Conservation (phyloP, 106 monocot species). For the Vanilla planifolia region DNA sequence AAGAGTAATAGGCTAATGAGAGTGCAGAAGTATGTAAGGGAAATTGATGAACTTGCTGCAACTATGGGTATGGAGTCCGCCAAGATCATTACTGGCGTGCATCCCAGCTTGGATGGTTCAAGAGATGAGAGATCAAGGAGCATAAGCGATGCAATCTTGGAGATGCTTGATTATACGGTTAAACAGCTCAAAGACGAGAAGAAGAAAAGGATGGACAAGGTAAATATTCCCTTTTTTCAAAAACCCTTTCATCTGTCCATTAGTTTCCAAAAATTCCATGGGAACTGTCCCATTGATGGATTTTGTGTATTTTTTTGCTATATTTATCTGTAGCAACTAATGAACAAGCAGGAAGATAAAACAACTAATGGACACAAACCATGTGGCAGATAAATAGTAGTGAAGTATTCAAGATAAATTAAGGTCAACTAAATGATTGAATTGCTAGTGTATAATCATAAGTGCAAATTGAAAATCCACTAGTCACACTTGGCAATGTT, state of each 20-base stretch:
- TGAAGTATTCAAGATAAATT: no score
- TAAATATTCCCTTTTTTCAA: background rate
- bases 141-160: slow-evolving; percentile 53
- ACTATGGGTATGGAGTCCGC: slow-evolving; percentile 59
- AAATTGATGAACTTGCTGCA: slow-evolving; percentile 33
- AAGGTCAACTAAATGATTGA: no score
- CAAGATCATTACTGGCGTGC: slow-evolving; percentile 37
- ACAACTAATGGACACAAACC: no score
- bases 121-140: slow-evolving; percentile 27
- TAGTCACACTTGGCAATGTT: no score
- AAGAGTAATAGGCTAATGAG: slow-evolving; percentile 45
- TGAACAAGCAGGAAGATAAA: no score
- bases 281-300: background rate
- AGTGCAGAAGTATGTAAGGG: slow-evolving; percentile 32
- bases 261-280: background rate
- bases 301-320: slow-evolving; percentile 1
- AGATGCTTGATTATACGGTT: slow-evolving; percentile 31
- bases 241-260: no score
- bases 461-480: no score
- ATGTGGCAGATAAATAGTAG: no score
- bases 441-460: no score
- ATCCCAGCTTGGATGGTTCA: slow-evolving; percentile 31
- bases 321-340: no score
- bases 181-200: slow-evolving; percentile 54
- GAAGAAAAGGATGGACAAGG: slow-evolving; percentile 53